These are phyloP conservation scores for Halenospora varia DNA, from an alignment of 495 filamentous ascomycete species.

Conservation along the genomic window DNA sequence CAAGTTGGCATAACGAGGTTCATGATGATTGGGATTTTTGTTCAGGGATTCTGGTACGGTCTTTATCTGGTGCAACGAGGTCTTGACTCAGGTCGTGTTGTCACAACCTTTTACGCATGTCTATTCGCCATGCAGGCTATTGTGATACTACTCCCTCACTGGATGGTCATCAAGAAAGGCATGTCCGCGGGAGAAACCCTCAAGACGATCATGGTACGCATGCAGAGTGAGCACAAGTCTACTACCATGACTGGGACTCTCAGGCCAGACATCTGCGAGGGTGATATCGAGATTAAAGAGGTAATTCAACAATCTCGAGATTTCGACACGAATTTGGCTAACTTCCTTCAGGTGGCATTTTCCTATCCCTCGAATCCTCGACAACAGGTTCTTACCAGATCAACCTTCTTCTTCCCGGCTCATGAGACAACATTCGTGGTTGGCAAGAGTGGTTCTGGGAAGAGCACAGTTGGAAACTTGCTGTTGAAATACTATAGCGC, in stretches of 20 bases:
- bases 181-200: conserved; percentile 66
- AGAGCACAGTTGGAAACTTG: conserved; percentile 83
- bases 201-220: conserved; percentile 35
- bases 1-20: conserved; percentile 72
- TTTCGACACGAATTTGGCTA: not conserved
- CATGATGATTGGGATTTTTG: conserved; percentile 75
- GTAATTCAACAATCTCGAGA: conserved; percentile 43
- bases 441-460: conserved; percentile 86
- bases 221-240: conserved; percentile 17
- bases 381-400: conserved; percentile 54
- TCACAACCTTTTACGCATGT: conserved; percentile 83
- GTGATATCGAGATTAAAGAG: conserved; percentile 66
- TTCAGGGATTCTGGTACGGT: conserved; percentile 91
- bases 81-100: conserved; percentile 60
- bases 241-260: conserved; percentile 6
- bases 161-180: conserved; percentile 74
- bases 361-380: conserved; percentile 73
- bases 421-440: conserved; percentile 78
- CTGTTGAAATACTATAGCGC: conserved; percentile 74
- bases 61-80: conserved; percentile 54
- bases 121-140: conserved; percentile 72
- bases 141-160: conserved; percentile 67
- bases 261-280: conserved; percentile 44
- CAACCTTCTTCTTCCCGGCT: conserved; percentile 63
- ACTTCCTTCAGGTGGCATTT: conserved; percentile 62